phyloP scores from a whole-genome alignment of 805 yeast species.

The Zygotorulaspora sp. region DNA sequence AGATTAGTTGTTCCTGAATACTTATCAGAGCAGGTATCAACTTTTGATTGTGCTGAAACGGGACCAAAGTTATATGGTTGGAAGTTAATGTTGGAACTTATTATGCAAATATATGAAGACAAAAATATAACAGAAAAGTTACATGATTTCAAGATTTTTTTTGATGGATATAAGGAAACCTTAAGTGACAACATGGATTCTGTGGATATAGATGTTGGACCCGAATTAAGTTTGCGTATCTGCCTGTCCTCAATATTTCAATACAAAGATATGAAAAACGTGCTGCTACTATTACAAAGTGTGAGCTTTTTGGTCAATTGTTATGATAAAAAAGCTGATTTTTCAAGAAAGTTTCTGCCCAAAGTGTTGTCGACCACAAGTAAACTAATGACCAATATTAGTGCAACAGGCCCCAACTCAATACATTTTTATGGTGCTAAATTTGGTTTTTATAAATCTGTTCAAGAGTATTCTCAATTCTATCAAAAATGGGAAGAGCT shows the following conservation, averaged over 20 bases:
- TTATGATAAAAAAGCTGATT: conserved; percentile 30
- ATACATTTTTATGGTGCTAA: conserved; percentile 13
- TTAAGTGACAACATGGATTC: conserved; percentile 7
- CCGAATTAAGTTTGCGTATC: conserved; percentile 14
- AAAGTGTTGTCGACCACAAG: conserved; percentile 24
- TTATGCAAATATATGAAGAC: conserved; percentile 24
- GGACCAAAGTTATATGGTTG: conserved; percentile 23
- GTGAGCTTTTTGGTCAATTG: conserved; percentile 33
- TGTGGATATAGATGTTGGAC: conserved; percentile 12
- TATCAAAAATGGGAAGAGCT: conserved; percentile 24
- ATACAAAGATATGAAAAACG: conserved; percentile 28
- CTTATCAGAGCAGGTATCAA: conserved; percentile 2
- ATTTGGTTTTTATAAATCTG: conserved; percentile 16
- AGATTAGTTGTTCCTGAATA: conserved; percentile 14
- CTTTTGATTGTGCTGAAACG: conserved; percentile 6
- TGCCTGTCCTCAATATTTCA: conserved; percentile 19
- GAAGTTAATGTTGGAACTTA: conserved; percentile 25
- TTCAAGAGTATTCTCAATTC: conserved; percentile 20
- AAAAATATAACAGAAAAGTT: conserved; percentile 27
- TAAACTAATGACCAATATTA: conserved; percentile 13
- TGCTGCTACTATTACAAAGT: conserved; percentile 31
- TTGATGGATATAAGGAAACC: conserved; percentile 17
- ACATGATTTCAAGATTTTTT: conserved; percentile 26
- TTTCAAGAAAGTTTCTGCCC: conserved; percentile 30
- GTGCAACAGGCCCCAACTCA: conserved; percentile 2